Conservation (phyloP, 805 yeast genomes). For the Candida sakaeoensis region DNA sequence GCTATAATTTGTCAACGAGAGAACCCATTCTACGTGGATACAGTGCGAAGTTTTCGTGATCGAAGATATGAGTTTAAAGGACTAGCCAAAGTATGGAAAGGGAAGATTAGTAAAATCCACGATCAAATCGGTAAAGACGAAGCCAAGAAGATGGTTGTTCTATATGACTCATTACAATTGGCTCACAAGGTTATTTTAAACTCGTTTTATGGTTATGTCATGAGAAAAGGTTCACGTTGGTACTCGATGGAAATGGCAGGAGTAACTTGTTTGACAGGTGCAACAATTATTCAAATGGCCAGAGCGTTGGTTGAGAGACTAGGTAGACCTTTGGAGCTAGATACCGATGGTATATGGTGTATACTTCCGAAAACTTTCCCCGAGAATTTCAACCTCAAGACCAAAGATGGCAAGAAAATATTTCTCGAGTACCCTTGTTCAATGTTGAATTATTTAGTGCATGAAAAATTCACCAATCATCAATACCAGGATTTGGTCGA, state of each 20-base stretch:
- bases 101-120: constrained; percentile 56
- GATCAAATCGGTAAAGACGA: constrained; percentile 74
- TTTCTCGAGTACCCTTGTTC: constrained; percentile 90
- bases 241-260: constrained; percentile 99
- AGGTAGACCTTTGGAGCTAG: constrained; percentile 93
- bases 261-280: constrained; percentile 96
- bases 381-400: constrained; percentile 69
- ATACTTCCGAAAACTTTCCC: constrained; percentile 92
- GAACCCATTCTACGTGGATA: constrained; percentile 93
- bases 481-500: constrained; percentile 89
- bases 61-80: constrained; percentile 95
- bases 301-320: constrained; percentile 83
- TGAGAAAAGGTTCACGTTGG: constrained; percentile 99
- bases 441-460: constrained; percentile 92
- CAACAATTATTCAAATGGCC: constrained; percentile 97
- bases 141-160: constrained; percentile 88
- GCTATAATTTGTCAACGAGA: constrained; percentile 96
- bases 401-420: constrained; percentile 74
- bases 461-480: constrained; percentile 84
- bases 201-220: constrained; percentile 96
- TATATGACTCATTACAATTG: constrained; percentile 91
- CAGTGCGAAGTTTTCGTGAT: constrained; percentile 92
- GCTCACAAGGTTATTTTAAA: constrained; percentile 96
- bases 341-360: constrained; percentile 99
- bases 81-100: constrained; percentile 90